Conservation (phyloP, 1,284 basidiomycete species). For the Ceratobasidium sp. region DNA sequence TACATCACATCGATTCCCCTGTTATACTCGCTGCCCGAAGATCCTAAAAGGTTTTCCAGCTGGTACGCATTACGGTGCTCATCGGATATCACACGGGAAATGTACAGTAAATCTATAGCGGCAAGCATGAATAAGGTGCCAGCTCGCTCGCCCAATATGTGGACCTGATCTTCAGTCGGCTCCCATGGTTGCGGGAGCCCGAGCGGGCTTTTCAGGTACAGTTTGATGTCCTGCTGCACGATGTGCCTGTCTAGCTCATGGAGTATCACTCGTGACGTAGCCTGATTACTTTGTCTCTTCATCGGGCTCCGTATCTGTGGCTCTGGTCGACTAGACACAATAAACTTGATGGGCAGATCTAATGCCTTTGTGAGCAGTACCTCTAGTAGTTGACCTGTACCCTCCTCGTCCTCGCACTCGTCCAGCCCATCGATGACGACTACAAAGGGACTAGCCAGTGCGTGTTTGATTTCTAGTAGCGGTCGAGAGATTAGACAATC, state of each 20-base stretch:
- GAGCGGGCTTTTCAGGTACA: too few species aligned
- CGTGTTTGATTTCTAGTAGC: not conserved
- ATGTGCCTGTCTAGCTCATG: not conserved
- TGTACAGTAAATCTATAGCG: not conserved
- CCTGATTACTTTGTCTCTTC: not conserved
- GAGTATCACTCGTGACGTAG: not conserved
- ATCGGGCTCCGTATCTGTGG: not conserved
- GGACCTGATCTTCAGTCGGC: not conserved
- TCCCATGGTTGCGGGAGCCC: not conserved
- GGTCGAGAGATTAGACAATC: not conserved
- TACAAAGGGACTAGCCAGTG: not conserved
- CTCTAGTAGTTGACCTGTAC: not conserved
- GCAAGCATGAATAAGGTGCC: constrained; percentile 10
- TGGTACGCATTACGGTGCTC: not conserved
- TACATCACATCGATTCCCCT: not conserved
- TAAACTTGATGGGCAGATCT: not conserved
- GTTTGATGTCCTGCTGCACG: not conserved
- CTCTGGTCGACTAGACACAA: not conserved
- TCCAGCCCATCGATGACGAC: constrained; percentile 15
- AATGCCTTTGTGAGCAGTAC: not conserved
- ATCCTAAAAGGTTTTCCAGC: not conserved
- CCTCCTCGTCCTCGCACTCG: not conserved
- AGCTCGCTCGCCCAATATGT: not conserved
- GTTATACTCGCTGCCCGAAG: too few species aligned
- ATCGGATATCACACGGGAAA: not conserved